Evolutionary conservation across 192 early-diverging fungal genomes (phyloP).

Genomic region (Dissophora globulifera): DNA sequence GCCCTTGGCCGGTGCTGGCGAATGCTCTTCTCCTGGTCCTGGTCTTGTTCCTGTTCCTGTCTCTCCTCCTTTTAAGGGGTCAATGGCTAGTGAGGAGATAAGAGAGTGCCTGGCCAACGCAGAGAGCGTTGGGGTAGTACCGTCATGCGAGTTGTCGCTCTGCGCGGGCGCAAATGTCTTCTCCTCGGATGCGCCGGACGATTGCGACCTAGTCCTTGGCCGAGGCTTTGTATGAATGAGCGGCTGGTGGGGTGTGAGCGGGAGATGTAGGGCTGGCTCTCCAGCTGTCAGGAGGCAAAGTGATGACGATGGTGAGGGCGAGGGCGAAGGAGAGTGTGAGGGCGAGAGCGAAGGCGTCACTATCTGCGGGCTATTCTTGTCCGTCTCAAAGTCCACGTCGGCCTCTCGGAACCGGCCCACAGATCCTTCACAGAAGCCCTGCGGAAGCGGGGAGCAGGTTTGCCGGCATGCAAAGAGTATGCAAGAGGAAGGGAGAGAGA

Average conservation of each 20-base stretch:
- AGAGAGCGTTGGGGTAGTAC: not conserved
- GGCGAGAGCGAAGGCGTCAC: not conserved
- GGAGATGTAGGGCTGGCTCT: not conserved
- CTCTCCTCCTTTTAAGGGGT: not conserved
- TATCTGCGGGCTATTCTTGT: conserved; percentile 6
- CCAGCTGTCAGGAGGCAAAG: not conserved
- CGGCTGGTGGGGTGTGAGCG: not conserved
- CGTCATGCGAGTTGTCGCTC: not conserved
- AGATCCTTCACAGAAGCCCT: conserved; percentile 67
- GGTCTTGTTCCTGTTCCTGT: not conserved
- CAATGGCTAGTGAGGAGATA: conserved; percentile 2
- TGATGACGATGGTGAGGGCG: not conserved
- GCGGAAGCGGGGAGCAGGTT: not conserved
- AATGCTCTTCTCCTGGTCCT: conserved; percentile 5
- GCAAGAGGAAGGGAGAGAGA: not conserved
- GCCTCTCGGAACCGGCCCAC: conserved; percentile 61
- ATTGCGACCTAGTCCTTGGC: conserved; percentile 20
- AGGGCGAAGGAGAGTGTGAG: not conserved
- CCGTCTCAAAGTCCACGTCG: conserved; percentile 54
- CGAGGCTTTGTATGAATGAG: conserved; percentile 2
- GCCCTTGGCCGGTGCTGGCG: not conserved
- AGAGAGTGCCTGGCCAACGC: not conserved
- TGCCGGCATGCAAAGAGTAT: too few relatives aligned
- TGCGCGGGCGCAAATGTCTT: not conserved
- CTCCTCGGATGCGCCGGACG: conserved; percentile 10